Percentiles rank a stretch among this genome's conserved stretches.
Evolutionary conservation across 768 basidiomycete species (phyloP).

Genomic region (Pleurotus platypus): DNA sequence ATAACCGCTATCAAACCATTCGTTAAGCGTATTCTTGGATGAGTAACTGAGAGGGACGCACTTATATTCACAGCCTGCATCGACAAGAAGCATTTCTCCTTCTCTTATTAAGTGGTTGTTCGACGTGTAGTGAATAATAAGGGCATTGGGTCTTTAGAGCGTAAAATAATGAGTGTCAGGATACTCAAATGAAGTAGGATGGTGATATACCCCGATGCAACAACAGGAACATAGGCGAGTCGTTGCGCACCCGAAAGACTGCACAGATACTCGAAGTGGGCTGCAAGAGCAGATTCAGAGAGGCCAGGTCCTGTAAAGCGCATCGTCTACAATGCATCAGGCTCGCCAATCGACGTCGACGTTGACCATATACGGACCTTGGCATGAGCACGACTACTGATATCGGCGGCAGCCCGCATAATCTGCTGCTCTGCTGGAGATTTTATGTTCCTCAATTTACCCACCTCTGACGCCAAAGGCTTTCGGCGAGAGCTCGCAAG

Average conservation of each 20-base stretch:
- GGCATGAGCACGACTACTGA: slow-evolving; percentile 82
- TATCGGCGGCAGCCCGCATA: slow-evolving; percentile 83
- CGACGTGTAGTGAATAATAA: slow-evolving; percentile 92
- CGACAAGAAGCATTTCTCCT: slow-evolving; percentile 79
- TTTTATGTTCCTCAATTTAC: slow-evolving; percentile 73
- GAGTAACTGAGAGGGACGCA: slow-evolving; percentile 26
- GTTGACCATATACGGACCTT: slow-evolving; percentile 46
- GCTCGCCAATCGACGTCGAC: background rate
- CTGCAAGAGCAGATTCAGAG: slow-evolving; percentile 42
- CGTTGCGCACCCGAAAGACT: slow-evolving; percentile 76
- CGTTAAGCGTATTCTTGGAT: background rate
- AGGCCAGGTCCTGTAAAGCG: slow-evolving; percentile 51
- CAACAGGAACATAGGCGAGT: slow-evolving; percentile 96
- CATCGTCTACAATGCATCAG: slow-evolving; percentile 63
- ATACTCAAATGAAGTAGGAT: background rate
- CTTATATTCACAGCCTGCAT: slow-evolving; percentile 94
- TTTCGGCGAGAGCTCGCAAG: slow-evolving; percentile 41
- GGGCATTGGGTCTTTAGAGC: slow-evolving; percentile 65
- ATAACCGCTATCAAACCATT: slow-evolving; percentile 59
- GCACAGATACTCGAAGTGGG: slow-evolving; percentile 91
- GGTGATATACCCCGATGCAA: slow-evolving; percentile 78
- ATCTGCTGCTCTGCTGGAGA: slow-evolving; percentile 70
- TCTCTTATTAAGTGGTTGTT: slow-evolving; percentile 77
- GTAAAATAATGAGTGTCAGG: background rate
- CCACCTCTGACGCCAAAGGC: slow-evolving; percentile 66